A percentile compares a stretch with the other conserved stretches of the same genome.
These are phyloP conservation scores for Gaillardinia entomophila DNA, from an alignment of 805 yeast genomes.

Conservation along the genomic window DNA sequence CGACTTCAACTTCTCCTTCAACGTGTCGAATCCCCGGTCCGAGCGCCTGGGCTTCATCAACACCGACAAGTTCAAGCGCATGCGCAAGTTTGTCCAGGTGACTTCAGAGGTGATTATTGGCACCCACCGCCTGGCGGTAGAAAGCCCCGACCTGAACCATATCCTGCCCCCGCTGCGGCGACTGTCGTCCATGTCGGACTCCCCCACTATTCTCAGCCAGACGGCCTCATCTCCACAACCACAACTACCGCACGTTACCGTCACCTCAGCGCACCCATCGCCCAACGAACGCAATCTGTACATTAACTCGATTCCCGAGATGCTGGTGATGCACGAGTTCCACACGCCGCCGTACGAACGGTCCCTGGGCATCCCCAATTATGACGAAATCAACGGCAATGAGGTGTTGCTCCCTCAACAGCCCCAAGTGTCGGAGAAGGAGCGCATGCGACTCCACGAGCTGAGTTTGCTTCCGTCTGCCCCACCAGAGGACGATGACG, in stretches of 20 bases:
- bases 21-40: constrained; percentile 14
- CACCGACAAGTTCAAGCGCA: constrained; percentile 71
- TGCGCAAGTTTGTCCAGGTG: constrained; percentile 73
- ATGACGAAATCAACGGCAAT: constrained; percentile 12
- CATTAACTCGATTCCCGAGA: constrained; percentile 13
- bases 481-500: constrained; percentile 21
- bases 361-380: constrained; percentile 14
- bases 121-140: constrained; percentile 49
- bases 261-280: background rate
- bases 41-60: constrained; percentile 51
- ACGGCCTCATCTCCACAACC: background rate
- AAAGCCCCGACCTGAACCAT: constrained; percentile 2
- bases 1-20: constrained; percentile 18
- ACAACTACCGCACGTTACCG: too few species aligned
- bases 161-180: constrained; percentile 1
- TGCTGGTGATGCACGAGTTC: constrained; percentile 10
- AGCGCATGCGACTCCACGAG: constrained; percentile 47
- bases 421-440: constrained; percentile 49
- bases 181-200: background rate
- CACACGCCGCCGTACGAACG: constrained; percentile 21
- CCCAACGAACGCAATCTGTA: background rate
- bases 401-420: constrained; percentile 7
- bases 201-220: constrained; percentile 1
- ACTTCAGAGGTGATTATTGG: constrained; percentile 80
- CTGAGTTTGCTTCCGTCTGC: constrained; percentile 60